Evolutionary conservation across 139 green algal genomes (phyloP).

Genomic region (Pleodorina starrii): DNA sequence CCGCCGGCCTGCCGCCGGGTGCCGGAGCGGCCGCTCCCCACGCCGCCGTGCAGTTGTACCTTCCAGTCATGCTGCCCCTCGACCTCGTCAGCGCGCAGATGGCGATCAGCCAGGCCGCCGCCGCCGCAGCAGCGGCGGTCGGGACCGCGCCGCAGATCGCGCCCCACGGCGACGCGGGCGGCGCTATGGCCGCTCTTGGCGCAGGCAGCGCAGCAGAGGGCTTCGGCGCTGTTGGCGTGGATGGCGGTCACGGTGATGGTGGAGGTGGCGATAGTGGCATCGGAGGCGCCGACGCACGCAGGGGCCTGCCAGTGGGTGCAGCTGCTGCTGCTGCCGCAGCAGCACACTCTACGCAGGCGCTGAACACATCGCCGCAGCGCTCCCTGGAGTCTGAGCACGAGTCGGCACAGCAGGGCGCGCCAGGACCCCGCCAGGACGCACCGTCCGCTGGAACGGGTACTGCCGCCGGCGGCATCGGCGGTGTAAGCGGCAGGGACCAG

Average conservation of each 20-base stretch:
- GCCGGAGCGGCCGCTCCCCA: not conserved
- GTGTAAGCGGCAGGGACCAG: not conserved
- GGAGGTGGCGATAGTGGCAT: not conserved
- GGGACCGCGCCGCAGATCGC: not conserved
- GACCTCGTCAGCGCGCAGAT: constrained; percentile 15
- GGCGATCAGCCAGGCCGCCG: constrained; percentile 7
- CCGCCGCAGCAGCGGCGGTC: not conserved
- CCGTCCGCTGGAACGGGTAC: not conserved
- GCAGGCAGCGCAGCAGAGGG: not conserved
- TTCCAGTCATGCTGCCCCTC: constrained; percentile 27
- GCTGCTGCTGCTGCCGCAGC: not conserved
- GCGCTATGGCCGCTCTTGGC: not conserved
- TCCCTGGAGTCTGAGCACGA: constrained; percentile 29
- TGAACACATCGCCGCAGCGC: constrained; percentile 11
- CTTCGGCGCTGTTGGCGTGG: not conserved
- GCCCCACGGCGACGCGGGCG: not conserved
- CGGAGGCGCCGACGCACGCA: not conserved
- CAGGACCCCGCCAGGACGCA: too few relatives aligned
- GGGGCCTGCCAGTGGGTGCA: not conserved
- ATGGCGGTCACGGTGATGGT: not conserved
- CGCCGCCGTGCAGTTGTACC: not conserved
- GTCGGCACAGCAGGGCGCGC: not conserved
- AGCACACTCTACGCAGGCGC: constrained; percentile 5
- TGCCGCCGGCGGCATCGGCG: not conserved
- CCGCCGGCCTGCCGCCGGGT: not conserved